Percentiles rank a stretch among this genome's conserved stretches.
These are phyloP conservation scores for Candida sp. DNA, from an alignment of 1,139 yeast genomes.

Conservation along the genomic window DNA sequence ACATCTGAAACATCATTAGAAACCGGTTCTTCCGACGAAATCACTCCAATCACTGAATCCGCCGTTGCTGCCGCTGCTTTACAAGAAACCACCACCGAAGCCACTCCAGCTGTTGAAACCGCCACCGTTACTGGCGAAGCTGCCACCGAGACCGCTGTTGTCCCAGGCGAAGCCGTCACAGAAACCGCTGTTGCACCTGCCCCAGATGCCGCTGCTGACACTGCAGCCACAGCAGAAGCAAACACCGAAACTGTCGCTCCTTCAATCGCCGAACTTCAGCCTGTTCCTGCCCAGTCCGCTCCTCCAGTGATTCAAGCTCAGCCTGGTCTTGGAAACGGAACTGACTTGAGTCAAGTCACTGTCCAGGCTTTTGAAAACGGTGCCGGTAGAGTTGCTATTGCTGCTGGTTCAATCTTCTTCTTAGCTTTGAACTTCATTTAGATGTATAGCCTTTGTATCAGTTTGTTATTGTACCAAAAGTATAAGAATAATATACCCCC, in stretches of 20 bases:
- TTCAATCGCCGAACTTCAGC: not conserved
- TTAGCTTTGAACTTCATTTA: not conserved
- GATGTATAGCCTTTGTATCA: not conserved
- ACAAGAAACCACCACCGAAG: not conserved
- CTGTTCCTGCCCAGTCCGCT: not conserved
- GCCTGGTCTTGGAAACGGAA: not conserved
- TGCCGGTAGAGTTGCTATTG: conserved; percentile 1
- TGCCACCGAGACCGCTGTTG: not conserved
- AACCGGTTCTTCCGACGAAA: not conserved
- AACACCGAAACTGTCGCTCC: not conserved
- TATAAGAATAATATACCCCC: not conserved
- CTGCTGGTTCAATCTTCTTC: conserved; percentile 2
- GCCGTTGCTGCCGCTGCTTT: conserved; percentile 2
- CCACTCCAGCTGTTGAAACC: not conserved
- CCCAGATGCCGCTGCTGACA: not conserved
- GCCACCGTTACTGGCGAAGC: not conserved
- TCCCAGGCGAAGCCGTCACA: not conserved
- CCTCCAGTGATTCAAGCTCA: conserved; percentile 2
- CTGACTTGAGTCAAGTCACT: conserved; percentile 1
- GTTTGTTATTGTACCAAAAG: not conserved
- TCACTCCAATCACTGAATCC: not conserved
- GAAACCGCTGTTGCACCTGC: not conserved
- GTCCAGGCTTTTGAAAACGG: conserved; percentile 5
- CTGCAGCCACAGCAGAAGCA: not conserved
- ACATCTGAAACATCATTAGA: not conserved